Percentiles rank a stretch among this genome's conserved stretches.
Evolutionary conservation across 306 rosid genomes (phyloP).

Genomic region (Fragaria ananassa): DNA sequence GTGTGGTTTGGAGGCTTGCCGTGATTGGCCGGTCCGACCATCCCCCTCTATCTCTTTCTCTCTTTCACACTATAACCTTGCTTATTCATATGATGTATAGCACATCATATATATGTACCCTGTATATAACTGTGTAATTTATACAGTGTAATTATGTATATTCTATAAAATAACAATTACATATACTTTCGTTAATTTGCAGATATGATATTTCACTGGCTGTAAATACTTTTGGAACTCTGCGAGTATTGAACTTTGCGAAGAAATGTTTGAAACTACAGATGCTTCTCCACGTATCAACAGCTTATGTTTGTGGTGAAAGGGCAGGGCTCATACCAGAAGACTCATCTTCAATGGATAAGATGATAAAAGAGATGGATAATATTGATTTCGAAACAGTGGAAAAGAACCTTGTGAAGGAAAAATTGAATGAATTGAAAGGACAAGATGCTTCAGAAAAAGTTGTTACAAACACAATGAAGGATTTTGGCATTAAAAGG

Average conservation of each 20-base stretch:
- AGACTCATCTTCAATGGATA: slow-evolving; percentile 12
- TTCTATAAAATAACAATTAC: background rate
- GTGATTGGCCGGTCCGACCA: too few species aligned
- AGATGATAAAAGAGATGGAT: background rate
- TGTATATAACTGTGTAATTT: too few species aligned
- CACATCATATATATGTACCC: too few species aligned
- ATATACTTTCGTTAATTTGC: background rate
- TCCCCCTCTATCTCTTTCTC: too few species aligned
- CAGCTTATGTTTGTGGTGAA: slow-evolving; percentile 37
- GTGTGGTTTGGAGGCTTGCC: too few species aligned
- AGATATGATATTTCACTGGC: slow-evolving; percentile 37
- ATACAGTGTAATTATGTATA: too few species aligned
- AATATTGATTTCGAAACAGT: slow-evolving; percentile 22
- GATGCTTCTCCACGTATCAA: slow-evolving; percentile 35
- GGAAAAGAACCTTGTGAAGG: slow-evolving; percentile 27
- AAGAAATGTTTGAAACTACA: slow-evolving; percentile 24
- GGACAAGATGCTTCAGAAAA: background rate
- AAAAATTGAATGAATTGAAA: slow-evolving; percentile 22
- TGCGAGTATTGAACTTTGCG: slow-evolving; percentile 17
- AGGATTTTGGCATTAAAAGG: slow-evolving; percentile 31
- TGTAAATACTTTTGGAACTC: slow-evolving; percentile 31
- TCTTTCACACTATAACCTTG: too few species aligned
- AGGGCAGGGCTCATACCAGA: slow-evolving; percentile 20
- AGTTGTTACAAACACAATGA: slow-evolving; percentile 24
- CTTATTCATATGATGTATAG: too few species aligned